phyloP scores from a whole-genome alignment of 805 yeast species.

The Candida alai region DNA sequence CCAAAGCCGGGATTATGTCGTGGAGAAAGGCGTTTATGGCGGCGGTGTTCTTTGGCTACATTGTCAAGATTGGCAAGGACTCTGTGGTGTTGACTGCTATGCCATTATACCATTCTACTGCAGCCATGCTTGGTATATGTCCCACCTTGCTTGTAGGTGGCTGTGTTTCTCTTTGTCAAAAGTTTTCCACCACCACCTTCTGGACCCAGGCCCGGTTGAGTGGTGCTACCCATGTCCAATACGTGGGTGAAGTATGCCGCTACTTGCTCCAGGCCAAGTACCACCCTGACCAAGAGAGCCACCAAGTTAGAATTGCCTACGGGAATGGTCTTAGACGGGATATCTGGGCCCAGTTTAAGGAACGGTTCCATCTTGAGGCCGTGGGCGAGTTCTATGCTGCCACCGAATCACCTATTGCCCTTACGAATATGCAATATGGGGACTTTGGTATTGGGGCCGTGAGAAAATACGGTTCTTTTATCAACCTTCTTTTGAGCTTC shows the following conservation, averaged over 20 bases:
- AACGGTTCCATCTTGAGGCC: constrained; percentile 66
- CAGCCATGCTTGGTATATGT: constrained; percentile 79
- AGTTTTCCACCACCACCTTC: constrained; percentile 77
- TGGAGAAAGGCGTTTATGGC: constrained; percentile 85
- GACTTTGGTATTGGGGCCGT: constrained; percentile 85
- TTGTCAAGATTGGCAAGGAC: constrained; percentile 51
- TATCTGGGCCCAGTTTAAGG: constrained; percentile 79
- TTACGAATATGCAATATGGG: constrained; percentile 75
- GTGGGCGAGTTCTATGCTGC: constrained; percentile 93
- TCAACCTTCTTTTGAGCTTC: constrained; percentile 47
- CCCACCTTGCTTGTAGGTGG: constrained; percentile 67
- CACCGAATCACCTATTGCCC: constrained; percentile 87
- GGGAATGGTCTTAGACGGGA: constrained; percentile 92
- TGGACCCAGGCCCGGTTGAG: constrained; percentile 83
- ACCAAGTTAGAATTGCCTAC: constrained; percentile 64
- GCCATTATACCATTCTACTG: constrained; percentile 96
- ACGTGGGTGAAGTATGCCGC: constrained; percentile 93
- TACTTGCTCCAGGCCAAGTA: constrained; percentile 66
- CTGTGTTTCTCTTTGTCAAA: constrained; percentile 70
- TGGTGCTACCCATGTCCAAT: constrained; percentile 78
- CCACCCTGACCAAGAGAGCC: constrained; percentile 63
- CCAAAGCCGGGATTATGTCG: constrained; percentile 89
- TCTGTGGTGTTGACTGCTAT: constrained; percentile 79
- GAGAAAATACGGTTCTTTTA: constrained; percentile 66
- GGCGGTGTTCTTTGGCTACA: constrained; percentile 61